Base-by-base conservation (phyloP, 306 rosid species). In the Cicer bijugum region DNA sequence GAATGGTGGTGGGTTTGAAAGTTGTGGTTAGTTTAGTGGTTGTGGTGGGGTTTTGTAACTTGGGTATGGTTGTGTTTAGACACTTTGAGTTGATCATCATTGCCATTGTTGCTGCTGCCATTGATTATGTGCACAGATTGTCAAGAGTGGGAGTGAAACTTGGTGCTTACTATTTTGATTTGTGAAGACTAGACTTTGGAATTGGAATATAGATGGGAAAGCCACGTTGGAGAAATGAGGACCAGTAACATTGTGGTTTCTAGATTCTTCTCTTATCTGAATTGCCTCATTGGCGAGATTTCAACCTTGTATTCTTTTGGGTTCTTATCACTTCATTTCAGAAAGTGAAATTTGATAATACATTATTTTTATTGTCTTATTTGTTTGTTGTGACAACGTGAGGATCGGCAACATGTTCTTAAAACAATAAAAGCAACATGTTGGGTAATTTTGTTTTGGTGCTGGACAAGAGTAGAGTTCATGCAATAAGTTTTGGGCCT, bases 261-360 rank as follows among this genome's bases (percentile, higher is more conserved):
- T 55, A 78, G 98, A 90, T 90, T 90, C 82, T 85, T 53, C 72
- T 78, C 95, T 92, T 90, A 92, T 92, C 98, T 69, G 5, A 40
- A 79, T 12, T 1, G 60, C 5, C 51, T 62, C 60, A 71, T 64
- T 72, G 73, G 84, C 23, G 43, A 45, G 23, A 43, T 81, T 7
- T 74, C 51, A 37, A 81, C 98, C 98, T 87, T 86, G 75, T 76
- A 48, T 81, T 83, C 75, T 39, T 35, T 37, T 58, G 12, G 17
- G 10, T 86, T 82, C 95, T 87, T 83, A 91, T 88, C 94, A 55
- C 78, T 45, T 67, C 40, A 16, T 38, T 33, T 60, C 33, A 28
- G 42, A 28, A 60, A 60, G 44, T 35, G 12, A 37, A 61, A 37
- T 61, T 61, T 20, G 37, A 37, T 39, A 12, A 35, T 17, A 37